These are phyloP conservation scores for Triticum timopheevii DNA, from an alignment of 176 grass and related monocot species.

Conservation along the genomic window DNA sequence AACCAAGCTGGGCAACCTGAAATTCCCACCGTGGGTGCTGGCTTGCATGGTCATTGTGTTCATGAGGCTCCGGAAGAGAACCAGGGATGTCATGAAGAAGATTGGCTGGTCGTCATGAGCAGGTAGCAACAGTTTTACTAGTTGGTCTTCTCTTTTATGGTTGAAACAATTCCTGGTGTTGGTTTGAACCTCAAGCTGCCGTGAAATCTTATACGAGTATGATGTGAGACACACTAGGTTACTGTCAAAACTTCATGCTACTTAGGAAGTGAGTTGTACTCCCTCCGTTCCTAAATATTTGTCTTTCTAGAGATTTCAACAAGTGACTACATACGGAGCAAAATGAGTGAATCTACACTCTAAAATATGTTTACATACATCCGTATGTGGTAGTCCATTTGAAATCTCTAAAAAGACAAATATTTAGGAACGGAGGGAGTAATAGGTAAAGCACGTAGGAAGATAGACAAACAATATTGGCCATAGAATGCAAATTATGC, in stretches of 20 bases:
- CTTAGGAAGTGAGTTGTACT: not conserved
- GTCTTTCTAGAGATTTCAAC: too few relatives aligned
- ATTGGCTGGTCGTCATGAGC: constrained; percentile 58
- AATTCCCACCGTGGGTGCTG: constrained; percentile 87
- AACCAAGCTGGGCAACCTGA: constrained; percentile 42
- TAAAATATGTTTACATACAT: too few relatives aligned
- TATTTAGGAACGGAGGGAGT: too few relatives aligned
- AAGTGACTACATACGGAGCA: too few relatives aligned
- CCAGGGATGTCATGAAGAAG: constrained; percentile 76
- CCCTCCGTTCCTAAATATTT: too few relatives aligned
- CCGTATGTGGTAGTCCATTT: too few relatives aligned
- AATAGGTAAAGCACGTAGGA: not conserved
- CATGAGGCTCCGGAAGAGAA: constrained; percentile 79
- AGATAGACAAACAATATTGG: not conserved
- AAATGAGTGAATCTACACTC: too few relatives aligned
- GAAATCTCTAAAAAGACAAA: too few relatives aligned
- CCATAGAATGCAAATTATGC: not conserved
- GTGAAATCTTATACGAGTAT: not conserved
- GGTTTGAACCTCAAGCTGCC: not conserved
- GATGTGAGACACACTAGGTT: not conserved
- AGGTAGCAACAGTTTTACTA: constrained; percentile 1
- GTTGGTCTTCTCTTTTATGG: not conserved
- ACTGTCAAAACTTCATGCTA: constrained; percentile 8
- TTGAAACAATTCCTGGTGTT: not conserved
- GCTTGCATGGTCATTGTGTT: constrained; percentile 84